Base-by-base conservation (phyloP, 1,284 basidiomycete genomes). In the Heterobasidion irregulare region DNA sequence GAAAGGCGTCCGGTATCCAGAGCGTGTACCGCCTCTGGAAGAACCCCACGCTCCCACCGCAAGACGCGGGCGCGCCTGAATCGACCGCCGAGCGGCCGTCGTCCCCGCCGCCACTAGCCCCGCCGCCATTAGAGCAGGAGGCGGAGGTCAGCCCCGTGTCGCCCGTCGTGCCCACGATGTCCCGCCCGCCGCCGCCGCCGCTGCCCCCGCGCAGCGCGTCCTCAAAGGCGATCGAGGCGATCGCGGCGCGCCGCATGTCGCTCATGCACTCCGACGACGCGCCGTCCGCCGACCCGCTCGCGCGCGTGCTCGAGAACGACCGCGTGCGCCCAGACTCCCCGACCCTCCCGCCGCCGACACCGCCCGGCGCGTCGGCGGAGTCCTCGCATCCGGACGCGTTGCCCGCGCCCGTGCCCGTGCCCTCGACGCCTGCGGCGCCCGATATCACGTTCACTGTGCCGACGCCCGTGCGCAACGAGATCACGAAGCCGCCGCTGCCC, bases 21-120 rank as follows among this genome's bases (percentile, higher is more conserved):
- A 80, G 75, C 59, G 75, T 88, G 57, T 88, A 87, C 65, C 77
- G 85, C 32, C 70, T 89, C 45, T 87, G 84, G 79, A 85, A 84
- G 66, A 79, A 68, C 48, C 75, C 78, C 32, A 57, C 65, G 18
- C 35, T 56, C 19, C 59, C 63, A 48, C 54, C 63, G 50, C 46
- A 16, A 19, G 46, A 47, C 15, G 18, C 26, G 16, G 12, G 16
- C 16, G 41, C 3, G 41, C 5, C 16, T 6, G 41, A 16, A 16
- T 62, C 53, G 35, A 62, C 68, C 52, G 59, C 62, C 43, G 59
- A 68, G 69, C 61, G 64, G 64, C 52, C 72, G 73, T 54, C 65
- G 65, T 26, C 57, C 53, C 8, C 62, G 63, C 70, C 78, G 2
- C 66, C 74, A 4, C 79, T 80, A 38, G 26, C 19, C 5, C 26